Evolutionary conservation across 352 stramenopile genomes (phyloP).

Genomic region (Phytopythium chamaehyphon): DNA sequence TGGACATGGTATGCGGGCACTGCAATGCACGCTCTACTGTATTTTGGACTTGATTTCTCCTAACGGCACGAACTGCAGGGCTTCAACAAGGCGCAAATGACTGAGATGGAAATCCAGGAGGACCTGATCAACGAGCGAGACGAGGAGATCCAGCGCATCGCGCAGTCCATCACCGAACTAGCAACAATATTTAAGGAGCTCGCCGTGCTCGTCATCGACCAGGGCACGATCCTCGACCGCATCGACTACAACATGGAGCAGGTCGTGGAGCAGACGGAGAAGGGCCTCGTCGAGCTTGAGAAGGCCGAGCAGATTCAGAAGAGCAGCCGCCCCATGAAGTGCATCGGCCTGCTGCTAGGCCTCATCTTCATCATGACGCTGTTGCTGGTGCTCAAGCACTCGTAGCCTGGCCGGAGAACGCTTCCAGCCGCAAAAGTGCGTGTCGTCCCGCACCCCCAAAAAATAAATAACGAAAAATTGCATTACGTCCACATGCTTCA

Average conservation of each 20-base stretch:
- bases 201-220: constrained; percentile 99
- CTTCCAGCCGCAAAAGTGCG: too few species aligned
- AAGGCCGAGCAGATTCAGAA: constrained; percentile 99
- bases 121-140: constrained; percentile 95
- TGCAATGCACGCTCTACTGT: background rate
- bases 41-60: constrained; percentile 18
- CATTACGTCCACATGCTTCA: too few species aligned
- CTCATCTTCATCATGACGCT: constrained; percentile 93
- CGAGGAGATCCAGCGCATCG: constrained; percentile 96
- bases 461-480: too few species aligned
- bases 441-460: too few species aligned
- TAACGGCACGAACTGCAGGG: constrained; percentile 34
- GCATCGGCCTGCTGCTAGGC: constrained; percentile 89
- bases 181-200: constrained; percentile 99
- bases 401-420: constrained; percentile 29
- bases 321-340: constrained; percentile 94
- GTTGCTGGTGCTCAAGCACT: constrained; percentile 90
- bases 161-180: constrained; percentile 98
- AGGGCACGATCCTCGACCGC: constrained; percentile 99
- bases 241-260: constrained; percentile 99
- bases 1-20: constrained; percentile 38
- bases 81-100: constrained; percentile 94
- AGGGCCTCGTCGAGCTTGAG: constrained; percentile 97
- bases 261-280: constrained; percentile 98
- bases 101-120: constrained; percentile 95